phyloP scores from a whole-genome alignment of 1,284 basidiomycete genomes.

The Sphagnurus paluster region DNA sequence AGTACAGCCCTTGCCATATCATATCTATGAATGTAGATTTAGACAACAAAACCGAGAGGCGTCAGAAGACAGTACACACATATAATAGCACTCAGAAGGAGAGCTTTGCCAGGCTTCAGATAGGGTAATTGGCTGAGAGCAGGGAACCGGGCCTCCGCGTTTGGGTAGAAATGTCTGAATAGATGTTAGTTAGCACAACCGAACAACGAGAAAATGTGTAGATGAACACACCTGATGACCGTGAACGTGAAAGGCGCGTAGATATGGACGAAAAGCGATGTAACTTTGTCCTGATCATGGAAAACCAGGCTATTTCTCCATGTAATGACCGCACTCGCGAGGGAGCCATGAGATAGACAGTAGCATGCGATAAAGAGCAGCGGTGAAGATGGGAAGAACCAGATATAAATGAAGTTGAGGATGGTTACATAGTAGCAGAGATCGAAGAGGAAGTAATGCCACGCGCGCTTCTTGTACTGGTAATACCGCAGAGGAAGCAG shows the following conservation, averaged over 20 bases:
- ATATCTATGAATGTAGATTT: constrained; percentile 54
- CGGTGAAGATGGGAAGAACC: constrained; percentile 75
- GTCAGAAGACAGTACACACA: constrained; percentile 48
- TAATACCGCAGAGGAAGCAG: constrained; percentile 82
- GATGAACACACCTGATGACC: constrained; percentile 74
- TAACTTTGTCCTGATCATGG: constrained; percentile 92
- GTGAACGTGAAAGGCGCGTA: constrained; percentile 87
- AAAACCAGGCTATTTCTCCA: constrained; percentile 98
- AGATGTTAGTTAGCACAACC: constrained; percentile 11
- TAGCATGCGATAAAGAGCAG: constrained; percentile 85
- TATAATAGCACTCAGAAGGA: constrained; percentile 70
- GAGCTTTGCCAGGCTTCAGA: constrained; percentile 60
- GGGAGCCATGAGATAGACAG: constrained; percentile 82
- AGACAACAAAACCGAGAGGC: constrained; percentile 10
- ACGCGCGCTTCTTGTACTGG: constrained; percentile 83
- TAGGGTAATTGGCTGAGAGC: constrained; percentile 68
- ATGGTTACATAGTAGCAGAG: constrained; percentile 90
- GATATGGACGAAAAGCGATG: constrained; percentile 88
- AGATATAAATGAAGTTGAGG: constrained; percentile 87
- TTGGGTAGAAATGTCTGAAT: constrained; percentile 79
- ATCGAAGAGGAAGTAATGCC: constrained; percentile 95
- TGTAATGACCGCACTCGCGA: constrained; percentile 92
- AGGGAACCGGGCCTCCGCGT: constrained; percentile 76
- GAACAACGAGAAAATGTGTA: constrained; percentile 4
- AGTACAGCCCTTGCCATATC: constrained; percentile 87